Base-by-base conservation (phyloP, 345 rosid species). In the Corchorus capsularis region DNA sequence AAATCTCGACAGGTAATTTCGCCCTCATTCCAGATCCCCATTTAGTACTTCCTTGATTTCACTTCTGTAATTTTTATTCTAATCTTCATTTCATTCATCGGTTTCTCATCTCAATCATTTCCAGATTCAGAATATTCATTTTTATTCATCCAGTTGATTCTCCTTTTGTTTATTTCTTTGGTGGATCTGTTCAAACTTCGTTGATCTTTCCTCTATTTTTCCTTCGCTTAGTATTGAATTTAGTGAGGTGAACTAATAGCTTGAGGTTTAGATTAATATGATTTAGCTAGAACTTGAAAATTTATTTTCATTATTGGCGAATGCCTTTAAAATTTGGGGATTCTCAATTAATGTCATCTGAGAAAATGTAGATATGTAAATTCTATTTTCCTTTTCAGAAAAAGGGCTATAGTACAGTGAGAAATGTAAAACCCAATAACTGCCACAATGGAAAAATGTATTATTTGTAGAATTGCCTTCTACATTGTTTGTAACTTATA, bases 1-100 rank as follows among this genome's bases (percentile, higher is more conserved):
- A 91, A 89, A 91, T 88, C 94, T 74, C 89, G 89, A 79, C 98
- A 92, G 96, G 98, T 91, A 69, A 27, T 16, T 67, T 52, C 17
- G 5, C n/a, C 15, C 22, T 71, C 20, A 22, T 66, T 69, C 67
- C 56, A 13, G 53, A 73, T 74, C 75, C 22, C 60, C 56, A 3
- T 67, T 46, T 12, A 20, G 17, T 15, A 19, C 45, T 64, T 22
- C 35, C 54, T 45, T 66, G 20, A 11, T 66, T 45, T 47, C 13
- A 27, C 16, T 11, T 20, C 14, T 49, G 6, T 39, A 6, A 2
- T 69, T 52, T 17, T 52, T 6, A 34, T 52, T 69, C 3, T 32
- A 14, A 15, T 10, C 59, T 52, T 47, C 12, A 12, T 46, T 46
- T 5, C 4, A 65, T 65, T 34, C 14, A 39, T 60, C 32, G 1